These are phyloP conservation scores for Alternaria sp. DNA, from an alignment of 2,329 filamentous ascomycete species.

Conservation along the genomic window DNA sequence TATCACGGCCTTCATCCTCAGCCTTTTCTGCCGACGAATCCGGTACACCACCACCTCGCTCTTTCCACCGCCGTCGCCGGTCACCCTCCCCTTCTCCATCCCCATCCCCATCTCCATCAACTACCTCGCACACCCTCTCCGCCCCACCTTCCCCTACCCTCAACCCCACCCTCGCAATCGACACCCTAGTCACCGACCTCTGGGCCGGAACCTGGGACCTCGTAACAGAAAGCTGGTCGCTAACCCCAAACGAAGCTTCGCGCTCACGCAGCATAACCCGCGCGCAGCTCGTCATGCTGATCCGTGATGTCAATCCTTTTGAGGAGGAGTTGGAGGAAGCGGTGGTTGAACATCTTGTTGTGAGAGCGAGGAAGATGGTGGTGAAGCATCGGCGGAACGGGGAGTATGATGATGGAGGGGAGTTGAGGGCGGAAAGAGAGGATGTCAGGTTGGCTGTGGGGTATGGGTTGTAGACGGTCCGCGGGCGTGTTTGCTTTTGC, in stretches of 20 bases:
- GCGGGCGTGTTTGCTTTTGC: background rate
- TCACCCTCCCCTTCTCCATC: background rate
- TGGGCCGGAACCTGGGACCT: conserved; percentile 3
- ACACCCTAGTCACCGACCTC: background rate
- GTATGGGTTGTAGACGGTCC: background rate
- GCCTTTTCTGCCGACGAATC: background rate
- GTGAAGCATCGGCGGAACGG: background rate
- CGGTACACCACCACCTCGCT: background rate
- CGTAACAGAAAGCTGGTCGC: background rate
- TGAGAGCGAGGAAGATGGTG: background rate
- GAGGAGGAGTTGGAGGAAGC: background rate
- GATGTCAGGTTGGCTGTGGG: background rate
- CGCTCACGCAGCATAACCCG: background rate
- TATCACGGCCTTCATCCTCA: background rate
- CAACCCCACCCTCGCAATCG: background rate
- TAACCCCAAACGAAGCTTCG: background rate
- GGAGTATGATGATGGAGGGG: background rate
- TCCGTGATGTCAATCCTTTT: background rate
- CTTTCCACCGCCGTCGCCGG: background rate
- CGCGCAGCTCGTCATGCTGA: background rate
- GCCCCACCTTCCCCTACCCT: background rate
- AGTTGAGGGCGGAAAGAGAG: background rate
- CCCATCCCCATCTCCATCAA: background rate
- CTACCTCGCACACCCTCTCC: background rate
- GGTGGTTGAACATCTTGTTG: background rate